Conservation (phyloP, 169 alveolate genomes). For the Perkinsus chesapeaki region DNA sequence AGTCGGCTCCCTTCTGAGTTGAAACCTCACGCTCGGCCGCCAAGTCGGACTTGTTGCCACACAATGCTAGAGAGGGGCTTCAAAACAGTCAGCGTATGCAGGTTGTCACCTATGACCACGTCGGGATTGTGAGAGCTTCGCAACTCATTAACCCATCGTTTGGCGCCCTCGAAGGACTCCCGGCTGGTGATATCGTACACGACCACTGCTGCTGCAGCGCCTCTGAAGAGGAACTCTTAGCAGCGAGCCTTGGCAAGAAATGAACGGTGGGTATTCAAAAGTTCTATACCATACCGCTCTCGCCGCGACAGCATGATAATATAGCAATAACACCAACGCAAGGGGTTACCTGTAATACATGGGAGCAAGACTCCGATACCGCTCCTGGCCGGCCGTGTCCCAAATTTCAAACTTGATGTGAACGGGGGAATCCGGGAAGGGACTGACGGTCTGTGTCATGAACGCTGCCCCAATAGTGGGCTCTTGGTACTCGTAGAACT, state of each 20-base stretch:
- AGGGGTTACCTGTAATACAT: conserved; percentile 56
- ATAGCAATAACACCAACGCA: neutral
- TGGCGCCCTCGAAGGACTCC: conserved; percentile 63
- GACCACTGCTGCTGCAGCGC: conserved; percentile 75
- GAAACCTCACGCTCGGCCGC: conserved; percentile 14
- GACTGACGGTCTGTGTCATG: conserved; percentile 67
- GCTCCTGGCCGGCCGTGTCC: conserved; percentile 74
- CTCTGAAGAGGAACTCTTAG: conserved; percentile 45
- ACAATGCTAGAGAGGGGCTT: neutral
- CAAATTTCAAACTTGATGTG: conserved; percentile 67
- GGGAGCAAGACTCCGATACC: conserved; percentile 67
- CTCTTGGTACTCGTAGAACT: conserved; percentile 62
- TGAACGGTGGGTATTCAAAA: too few species aligned
- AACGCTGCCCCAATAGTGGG: conserved; percentile 82
- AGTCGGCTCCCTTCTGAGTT: conserved; percentile 48
- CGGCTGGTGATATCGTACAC: conserved; percentile 68
- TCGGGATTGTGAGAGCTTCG: conserved; percentile 39
- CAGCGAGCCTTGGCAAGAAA: too few species aligned
- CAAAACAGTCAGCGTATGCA: neutral
- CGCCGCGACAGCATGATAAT: too few species aligned
- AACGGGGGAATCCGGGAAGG: conserved; percentile 21
- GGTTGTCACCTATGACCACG: conserved; percentile 17
- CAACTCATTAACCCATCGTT: conserved; percentile 66
- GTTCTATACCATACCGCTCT: too few species aligned
- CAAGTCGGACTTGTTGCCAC: conserved; percentile 14